These are phyloP conservation scores for Microsporum ferrugineum DNA, from an alignment of 2,329 filamentous ascomycete genomes.

Conservation along the genomic window DNA sequence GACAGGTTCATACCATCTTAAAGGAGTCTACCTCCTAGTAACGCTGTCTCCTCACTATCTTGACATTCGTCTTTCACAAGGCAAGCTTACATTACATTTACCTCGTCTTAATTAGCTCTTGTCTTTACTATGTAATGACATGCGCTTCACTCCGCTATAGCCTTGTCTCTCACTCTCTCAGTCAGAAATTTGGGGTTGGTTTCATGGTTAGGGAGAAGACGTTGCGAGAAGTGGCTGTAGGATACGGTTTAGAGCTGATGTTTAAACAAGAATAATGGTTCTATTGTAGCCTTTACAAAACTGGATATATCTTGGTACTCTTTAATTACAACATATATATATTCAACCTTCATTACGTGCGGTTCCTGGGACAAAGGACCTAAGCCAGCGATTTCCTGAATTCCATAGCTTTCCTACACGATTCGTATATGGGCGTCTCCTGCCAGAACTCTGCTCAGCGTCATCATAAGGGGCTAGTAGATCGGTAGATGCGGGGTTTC, in stretches of 20 bases:
- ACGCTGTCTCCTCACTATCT: no score
- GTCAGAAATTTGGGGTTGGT: no score
- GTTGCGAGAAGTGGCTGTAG: neutral
- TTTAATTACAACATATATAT: neutral
- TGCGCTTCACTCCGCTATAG: no score
- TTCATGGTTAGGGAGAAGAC: neutral
- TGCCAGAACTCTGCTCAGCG: neutral
- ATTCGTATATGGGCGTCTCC: neutral
- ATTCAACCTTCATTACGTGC: neutral
- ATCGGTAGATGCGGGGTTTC: neutral
- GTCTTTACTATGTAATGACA: no score
- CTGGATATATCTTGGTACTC: neutral
- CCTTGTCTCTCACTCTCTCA: no score
- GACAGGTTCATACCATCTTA: no score
- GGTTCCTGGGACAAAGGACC: neutral
- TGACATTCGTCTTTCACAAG: no score
- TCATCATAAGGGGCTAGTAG: neutral
- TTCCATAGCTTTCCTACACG: neutral
- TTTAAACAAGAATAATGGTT: neutral
- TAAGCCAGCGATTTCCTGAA: neutral
- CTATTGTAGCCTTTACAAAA: neutral
- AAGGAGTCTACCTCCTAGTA: no score
- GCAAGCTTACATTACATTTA: no score
- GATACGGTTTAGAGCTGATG: neutral
- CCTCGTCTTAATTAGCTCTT: no score